These are phyloP conservation scores for Fusarium nodosum DNA, from an alignment of 2,329 filamentous ascomycete genomes.

Conservation along the genomic window DNA sequence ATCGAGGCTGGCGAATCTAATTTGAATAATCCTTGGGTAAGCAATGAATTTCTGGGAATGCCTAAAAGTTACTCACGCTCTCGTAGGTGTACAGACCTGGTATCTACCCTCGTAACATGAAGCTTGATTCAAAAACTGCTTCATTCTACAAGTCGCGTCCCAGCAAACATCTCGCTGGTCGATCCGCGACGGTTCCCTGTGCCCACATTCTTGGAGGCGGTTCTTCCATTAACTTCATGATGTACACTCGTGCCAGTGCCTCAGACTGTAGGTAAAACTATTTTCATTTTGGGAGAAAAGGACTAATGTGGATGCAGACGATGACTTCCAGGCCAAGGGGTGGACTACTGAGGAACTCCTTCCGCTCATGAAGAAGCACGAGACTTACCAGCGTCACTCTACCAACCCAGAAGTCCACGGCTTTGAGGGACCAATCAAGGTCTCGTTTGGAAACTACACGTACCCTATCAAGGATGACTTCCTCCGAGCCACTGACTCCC, in stretches of 20 bases:
- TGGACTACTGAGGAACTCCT: conserved; percentile 81
- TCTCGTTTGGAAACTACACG: conserved; percentile 84
- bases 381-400: conserved; percentile 78
- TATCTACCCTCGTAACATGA: conserved; percentile 83
- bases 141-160: conserved; percentile 85
- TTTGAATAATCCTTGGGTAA: conserved; percentile 78
- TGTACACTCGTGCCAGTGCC: conserved; percentile 55
- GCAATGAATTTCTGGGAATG: too few relatives aligned
- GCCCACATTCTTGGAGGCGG: conserved; percentile 80
- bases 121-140: conserved; percentile 83
- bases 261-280: conserved; percentile 37
- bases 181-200: conserved; percentile 80
- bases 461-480: conserved; percentile 89
- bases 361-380: conserved; percentile 83
- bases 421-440: conserved; percentile 84
- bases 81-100: conserved; percentile 80
- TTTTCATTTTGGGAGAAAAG: accelerated
- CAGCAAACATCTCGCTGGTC: conserved; percentile 78
- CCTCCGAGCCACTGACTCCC: conserved; percentile 77
- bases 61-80: too few relatives aligned
- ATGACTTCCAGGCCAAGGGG: conserved; percentile 84
- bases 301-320: conserved; percentile 49
- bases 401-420: conserved; percentile 78
- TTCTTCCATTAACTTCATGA: conserved; percentile 84
- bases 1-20: conserved; percentile 81